Conservation (phyloP, 2,329 filamentous ascomycete genomes). For the Fusarium nodosum region DNA sequence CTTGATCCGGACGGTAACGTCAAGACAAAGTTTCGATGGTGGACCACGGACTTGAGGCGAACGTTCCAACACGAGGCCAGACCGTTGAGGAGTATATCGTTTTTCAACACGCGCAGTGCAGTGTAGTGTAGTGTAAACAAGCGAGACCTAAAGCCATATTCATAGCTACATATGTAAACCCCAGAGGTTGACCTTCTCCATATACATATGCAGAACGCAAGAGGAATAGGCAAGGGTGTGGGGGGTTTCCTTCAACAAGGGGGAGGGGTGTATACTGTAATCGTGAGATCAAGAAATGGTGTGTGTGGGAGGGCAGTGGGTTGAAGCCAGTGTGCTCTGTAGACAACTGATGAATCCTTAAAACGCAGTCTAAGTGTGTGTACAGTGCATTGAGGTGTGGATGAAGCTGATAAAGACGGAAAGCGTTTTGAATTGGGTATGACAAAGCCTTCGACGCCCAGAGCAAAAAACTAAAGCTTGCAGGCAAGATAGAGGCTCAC, state of each 20-base stretch:
- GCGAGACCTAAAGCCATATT: constrained; percentile 44
- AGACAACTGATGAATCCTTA: constrained; percentile 44
- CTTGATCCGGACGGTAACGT: constrained; percentile 42
- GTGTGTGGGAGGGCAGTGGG: constrained; percentile 46
- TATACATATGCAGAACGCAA: constrained; percentile 47
- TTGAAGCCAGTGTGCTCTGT: constrained; percentile 28
- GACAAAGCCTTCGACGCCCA: constrained; percentile 43
- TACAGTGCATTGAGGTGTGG: constrained; percentile 36
- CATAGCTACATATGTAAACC: constrained; percentile 49
- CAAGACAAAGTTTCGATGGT: constrained; percentile 39
- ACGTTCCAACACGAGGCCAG: constrained; percentile 48
- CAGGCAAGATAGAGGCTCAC: constrained; percentile 31
- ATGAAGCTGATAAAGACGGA: constrained; percentile 46
- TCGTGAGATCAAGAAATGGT: constrained; percentile 39
- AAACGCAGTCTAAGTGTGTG: constrained; percentile 35
- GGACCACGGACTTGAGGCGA: constrained; percentile 37
- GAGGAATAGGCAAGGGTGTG: constrained; percentile 48
- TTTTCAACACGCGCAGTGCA: constrained; percentile 34
- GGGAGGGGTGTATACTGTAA: constrained; percentile 31
- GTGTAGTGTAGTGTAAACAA: constrained; percentile 35
- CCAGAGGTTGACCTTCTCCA: constrained; percentile 43
- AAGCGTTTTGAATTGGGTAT: constrained; percentile 44
- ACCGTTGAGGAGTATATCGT: constrained; percentile 45
- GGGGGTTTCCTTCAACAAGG: constrained; percentile 32
- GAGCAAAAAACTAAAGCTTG: constrained; percentile 25